Evolutionary conservation across 495 filamentous ascomycete genomes (phyloP).

Genomic region (Daldinia childiae): DNA sequence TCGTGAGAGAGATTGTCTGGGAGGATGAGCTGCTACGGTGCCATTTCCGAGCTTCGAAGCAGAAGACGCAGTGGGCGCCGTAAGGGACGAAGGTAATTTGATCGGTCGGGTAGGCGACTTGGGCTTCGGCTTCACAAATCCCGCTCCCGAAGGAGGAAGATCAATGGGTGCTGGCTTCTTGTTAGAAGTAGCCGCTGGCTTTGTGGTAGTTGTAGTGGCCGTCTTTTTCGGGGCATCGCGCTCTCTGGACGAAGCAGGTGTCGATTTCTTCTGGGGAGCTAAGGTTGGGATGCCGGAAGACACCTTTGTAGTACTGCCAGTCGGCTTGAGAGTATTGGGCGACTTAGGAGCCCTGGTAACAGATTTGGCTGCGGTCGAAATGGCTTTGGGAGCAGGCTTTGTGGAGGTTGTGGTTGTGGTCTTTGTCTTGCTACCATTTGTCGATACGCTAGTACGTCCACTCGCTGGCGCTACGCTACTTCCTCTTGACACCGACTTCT

Average conservation of each 20-base stretch:
- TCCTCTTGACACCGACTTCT: constrained; percentile 34
- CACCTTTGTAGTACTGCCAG: constrained; percentile 43
- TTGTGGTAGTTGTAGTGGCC: constrained; percentile 15
- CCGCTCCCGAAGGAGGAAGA: constrained; percentile 48
- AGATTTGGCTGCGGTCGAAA: constrained; percentile 49
- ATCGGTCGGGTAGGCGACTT: constrained; percentile 73
- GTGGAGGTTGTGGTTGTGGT: constrained; percentile 25
- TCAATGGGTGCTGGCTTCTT: constrained; percentile 52
- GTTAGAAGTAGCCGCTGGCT: constrained; percentile 22
- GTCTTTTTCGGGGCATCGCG: constrained; percentile 44
- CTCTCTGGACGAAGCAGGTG: constrained; percentile 42
- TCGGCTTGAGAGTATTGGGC: constrained; percentile 45
- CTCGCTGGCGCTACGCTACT: constrained; percentile 24
- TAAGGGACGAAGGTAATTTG: constrained; percentile 68
- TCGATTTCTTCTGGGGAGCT: constrained; percentile 47
- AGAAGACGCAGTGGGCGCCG: constrained; percentile 70
- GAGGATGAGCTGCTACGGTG: constrained; percentile 39
- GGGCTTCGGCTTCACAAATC: constrained; percentile 66
- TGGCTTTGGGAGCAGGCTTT: constrained; percentile 44
- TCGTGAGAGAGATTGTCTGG: constrained; percentile 52
- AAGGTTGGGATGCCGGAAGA: constrained; percentile 36
- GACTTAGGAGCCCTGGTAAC: constrained; percentile 51
- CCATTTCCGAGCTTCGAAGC: constrained; percentile 61
- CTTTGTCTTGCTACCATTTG: constrained; percentile 30
- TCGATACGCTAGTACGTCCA: constrained; percentile 22